Base-by-base conservation (phyloP, 441 rosid species). In the Croton laevigatus region DNA sequence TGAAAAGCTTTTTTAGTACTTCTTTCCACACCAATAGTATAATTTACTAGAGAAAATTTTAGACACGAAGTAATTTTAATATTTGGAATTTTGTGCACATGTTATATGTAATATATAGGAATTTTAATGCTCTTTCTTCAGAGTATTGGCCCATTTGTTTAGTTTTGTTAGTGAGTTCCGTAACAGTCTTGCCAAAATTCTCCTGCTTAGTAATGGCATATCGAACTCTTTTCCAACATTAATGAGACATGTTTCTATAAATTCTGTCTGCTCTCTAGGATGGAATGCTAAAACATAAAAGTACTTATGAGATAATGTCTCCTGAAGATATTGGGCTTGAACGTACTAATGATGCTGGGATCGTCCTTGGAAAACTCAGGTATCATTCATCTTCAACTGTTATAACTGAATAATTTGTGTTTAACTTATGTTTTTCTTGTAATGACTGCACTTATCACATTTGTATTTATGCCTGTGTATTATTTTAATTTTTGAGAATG, bases 311-410 rank as follows among this genome's bases (percentile, higher is more conserved):
- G 82, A 91, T 95, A 70, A 89, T 93, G 27, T 82, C 87, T 66
- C 98, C 96, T 0, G 97, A 92, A 60, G 98, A 91, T 80, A 89
- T 95, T 51, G 99, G 99, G 48, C 97, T 91, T 66, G 96, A 95
- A 71, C 80, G 96, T 71, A 73, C 95, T 66, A 87, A 89, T 73
- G 90, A 88, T 64, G 98, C 95, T 62, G 97, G 98, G 57, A 93
- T 93, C 79, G 99, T 95, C 76, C 95, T 93, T 68, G 99, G 98
- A 70, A 95, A 93, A 80, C 93, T 91, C 60, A 93, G 99, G 98
- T 89, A 80, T 60, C 40, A 36, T 53, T 72, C 55, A 62, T 67
- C 19, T 16, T 48, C n/a, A 48, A 10, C 12, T 53, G 23, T 40
- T 75, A 34, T 68, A 66, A 11, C 27, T 2, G 19, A 55, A 27